Base-by-base conservation (phyloP, 1,139 yeast species). In the Debaryomycetaceae sp. region DNA sequence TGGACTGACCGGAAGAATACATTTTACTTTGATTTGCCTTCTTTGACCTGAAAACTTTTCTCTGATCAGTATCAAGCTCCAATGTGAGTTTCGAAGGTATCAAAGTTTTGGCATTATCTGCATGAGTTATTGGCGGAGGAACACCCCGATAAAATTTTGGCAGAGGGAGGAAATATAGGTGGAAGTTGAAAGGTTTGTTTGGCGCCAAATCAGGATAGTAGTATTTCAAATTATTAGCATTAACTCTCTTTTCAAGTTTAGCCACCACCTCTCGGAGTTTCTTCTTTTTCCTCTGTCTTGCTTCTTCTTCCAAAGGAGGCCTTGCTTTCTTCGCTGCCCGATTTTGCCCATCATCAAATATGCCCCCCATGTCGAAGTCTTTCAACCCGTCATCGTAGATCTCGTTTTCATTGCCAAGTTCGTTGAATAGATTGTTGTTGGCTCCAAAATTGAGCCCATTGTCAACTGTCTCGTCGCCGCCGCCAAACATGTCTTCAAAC, bases 191-290 rank as follows among this genome's bases (percentile, higher is more conserved):
- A 1, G 83, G 75, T 35, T 74, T 70, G 31, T 78, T 72, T 13
- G 67, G 67, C 37, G 72, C 67, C 56, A 83, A 87, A 2, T 77
- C 70, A 0, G 96, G 95, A 53, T 75, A 87, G 52, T 78, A 79
- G 34, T 67, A 63, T 35, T 65, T 60, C 30, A 81, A 58, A 47
- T 66, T 69, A 17, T 70, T 58, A 33, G 55, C 59, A 34, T 51
- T 58, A 42, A 63, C 56, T 47, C 61, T 54, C 30, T 59, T 59
- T 41, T 74, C 73, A 42, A 63, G 58, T 46, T 53, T 62, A 53
- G 44, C 55, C 43, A 67, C 73, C 41, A 51, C 55, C 32, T 50
- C 48, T 40, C 53, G 53, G 15, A 68, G 52, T 41, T 59, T 59
- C 34, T 53, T 58, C 38, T 54, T 55, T 40, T 63, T 61, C 14